Conservation (phyloP, 768 basidiomycete species). For the Auricularia sp. region DNA sequence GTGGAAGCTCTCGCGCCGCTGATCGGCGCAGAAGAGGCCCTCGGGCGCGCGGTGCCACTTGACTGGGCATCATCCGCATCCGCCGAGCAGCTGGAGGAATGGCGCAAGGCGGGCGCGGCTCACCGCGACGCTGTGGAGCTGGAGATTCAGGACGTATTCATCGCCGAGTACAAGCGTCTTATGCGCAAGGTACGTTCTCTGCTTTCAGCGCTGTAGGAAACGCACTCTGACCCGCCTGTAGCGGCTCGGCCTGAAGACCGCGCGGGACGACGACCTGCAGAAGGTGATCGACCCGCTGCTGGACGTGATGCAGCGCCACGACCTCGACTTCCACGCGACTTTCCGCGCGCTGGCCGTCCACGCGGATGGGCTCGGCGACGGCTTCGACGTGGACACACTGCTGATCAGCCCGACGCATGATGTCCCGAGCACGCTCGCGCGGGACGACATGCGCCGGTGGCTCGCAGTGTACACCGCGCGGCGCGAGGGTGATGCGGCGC, state of each 20-base stretch:
- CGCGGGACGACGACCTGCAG: conserved; percentile 48
- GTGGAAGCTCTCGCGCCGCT: conserved; percentile 73
- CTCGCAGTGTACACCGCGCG: conserved; percentile 51
- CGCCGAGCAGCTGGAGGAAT: conserved; percentile 46
- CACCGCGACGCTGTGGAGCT: conserved; percentile 46
- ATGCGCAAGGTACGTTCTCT: conserved; percentile 51
- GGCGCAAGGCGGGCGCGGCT: conserved; percentile 49
- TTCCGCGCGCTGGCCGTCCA: conserved; percentile 55
- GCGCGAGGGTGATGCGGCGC: conserved; percentile 33
- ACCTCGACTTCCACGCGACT: conserved; percentile 81
- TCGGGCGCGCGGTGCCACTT: conserved; percentile 37
- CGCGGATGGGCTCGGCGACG: conserved; percentile 7
- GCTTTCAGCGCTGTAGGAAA: not conserved
- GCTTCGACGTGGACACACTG: conserved; percentile 5
- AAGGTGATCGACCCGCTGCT: conserved; percentile 58
- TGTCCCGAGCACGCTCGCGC: not conserved
- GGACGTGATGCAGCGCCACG: conserved; percentile 58
- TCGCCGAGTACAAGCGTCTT: conserved; percentile 52
- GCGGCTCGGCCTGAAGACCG: conserved; percentile 69
- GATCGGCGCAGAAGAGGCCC: conserved; percentile 69
- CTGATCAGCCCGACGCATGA: not conserved
- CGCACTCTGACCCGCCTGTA: conserved; percentile 16
- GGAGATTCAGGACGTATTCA: conserved; percentile 47
- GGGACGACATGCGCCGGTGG: conserved; percentile 37
- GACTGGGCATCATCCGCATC: conserved; percentile 57